Conservation (phyloP, 352 stramenopile genomes). For the Phytophthora hybrid region DNA sequence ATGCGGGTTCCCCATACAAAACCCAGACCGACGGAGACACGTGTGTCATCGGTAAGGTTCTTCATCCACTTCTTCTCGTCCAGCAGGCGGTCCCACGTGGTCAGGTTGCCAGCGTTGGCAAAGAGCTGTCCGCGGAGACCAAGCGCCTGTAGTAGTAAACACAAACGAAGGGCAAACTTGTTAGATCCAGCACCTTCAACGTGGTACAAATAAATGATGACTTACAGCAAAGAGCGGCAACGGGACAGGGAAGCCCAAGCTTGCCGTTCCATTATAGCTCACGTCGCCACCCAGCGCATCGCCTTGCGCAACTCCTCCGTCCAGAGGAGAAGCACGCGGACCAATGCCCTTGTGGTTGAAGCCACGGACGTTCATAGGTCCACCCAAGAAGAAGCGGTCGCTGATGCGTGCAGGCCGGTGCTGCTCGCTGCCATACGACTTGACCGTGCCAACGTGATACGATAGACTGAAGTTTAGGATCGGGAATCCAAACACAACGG, state of each 20-base stretch:
- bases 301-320: slow-evolving; percentile 83
- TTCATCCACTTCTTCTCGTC: slow-evolving; percentile 93
- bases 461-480: slow-evolving; percentile 87
- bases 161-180: background rate
- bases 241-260: slow-evolving; percentile 88
- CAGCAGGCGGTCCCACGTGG: slow-evolving; percentile 84
- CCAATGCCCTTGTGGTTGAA: slow-evolving; percentile 93
- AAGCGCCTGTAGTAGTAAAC: slow-evolving; percentile 56
- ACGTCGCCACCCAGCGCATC: slow-evolving; percentile 91
- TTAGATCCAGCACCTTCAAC: slow-evolving; percentile 11
- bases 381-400: slow-evolving; percentile 93
- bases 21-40: slow-evolving; percentile 85
- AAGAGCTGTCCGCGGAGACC: slow-evolving; percentile 91
- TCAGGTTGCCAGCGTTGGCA: slow-evolving; percentile 91
- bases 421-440: slow-evolving; percentile 81
- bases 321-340: slow-evolving; percentile 84
- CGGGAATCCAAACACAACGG: slow-evolving; percentile 69
- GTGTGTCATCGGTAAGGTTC: slow-evolving; percentile 88
- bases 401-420: slow-evolving; percentile 88
- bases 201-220: slow-evolving; percentile 8
- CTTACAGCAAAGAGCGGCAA: slow-evolving; percentile 83
- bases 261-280: slow-evolving; percentile 87
- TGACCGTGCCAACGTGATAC: slow-evolving; percentile 78
- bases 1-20: slow-evolving; percentile 90
- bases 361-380: slow-evolving; percentile 88